A percentile compares a stretch with the other conserved stretches of the same genome.
phyloP scores from a whole-genome alignment of 345 rosid species.

The Laguncularia racemosa region DNA sequence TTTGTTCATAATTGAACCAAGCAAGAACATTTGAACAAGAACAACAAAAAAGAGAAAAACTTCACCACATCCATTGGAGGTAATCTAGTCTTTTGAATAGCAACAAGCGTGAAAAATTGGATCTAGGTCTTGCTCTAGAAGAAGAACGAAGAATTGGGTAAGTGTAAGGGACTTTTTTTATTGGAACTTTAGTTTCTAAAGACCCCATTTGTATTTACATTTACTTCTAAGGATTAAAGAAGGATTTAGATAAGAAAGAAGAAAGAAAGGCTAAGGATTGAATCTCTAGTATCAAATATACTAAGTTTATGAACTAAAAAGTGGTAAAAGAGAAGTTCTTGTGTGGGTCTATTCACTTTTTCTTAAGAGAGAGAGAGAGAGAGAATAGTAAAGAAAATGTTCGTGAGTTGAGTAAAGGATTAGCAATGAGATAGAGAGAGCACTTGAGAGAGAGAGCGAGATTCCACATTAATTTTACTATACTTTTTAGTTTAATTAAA shows the following conservation, averaged over 20 bases:
- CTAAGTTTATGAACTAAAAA: no score
- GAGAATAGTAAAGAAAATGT: slow-evolving; percentile 11
- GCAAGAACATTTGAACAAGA: slow-evolving; percentile 61
- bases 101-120: slow-evolving; percentile 67
- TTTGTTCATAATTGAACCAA: slow-evolving; percentile 48
- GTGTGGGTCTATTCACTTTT: background rate
- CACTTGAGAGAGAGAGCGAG: no score
- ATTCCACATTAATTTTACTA: no score
- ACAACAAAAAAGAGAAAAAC: slow-evolving; percentile 59
- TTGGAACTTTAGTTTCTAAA: slow-evolving; percentile 44
- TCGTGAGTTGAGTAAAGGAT: slow-evolving; percentile 18
- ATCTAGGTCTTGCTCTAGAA: slow-evolving; percentile 50
- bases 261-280: no score
- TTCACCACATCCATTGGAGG: slow-evolving; percentile 60
- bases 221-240: background rate
- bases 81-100: slow-evolving; percentile 58
- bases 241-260: background rate
- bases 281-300: no score
- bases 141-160: slow-evolving; percentile 20
- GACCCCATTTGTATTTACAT: slow-evolving; percentile 55
- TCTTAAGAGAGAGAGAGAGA: background rate
- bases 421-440: slow-evolving; percentile 1
- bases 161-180: slow-evolving; percentile 25
- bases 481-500: no score
- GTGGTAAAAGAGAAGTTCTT: no score